Evolutionary conservation across 2,329 filamentous ascomycete genomes (phyloP), one percentile per base, ranked within the genome.

Genomic region (Cladorrhinum sp.): DNA sequence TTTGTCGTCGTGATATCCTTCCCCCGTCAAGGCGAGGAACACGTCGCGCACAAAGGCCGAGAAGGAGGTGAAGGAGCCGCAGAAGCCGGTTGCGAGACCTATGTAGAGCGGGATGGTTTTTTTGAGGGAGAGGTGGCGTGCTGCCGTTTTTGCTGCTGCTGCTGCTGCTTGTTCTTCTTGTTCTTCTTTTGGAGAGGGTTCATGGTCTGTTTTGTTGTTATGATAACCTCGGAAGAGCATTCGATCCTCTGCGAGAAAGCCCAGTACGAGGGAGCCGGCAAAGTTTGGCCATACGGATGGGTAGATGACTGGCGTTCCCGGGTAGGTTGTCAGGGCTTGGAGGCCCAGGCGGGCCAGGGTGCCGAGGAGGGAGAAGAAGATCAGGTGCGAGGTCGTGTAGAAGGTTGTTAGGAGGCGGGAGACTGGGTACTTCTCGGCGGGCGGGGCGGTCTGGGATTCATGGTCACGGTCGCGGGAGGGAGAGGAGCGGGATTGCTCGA

Each of bases 51-150:
- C 87, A 71, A 96, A 96, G 20, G 88, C 86, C 0, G 92, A 96
- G 74, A 96, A 96, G 9, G 89, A 93, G 0, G 93, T 91, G 60
- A 89, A 85, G 65, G 83, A 87, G 57, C 89, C 88, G 69, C 89
- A 91, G 74, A 91, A 91, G 5, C 88, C 89, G 0, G 86, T 89
- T 0, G 88, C 83, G 2, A 73, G 68, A 50, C 71, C 93, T 61
- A 96, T 89, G 71, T 96, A 96, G 0, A 96, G 79, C 0, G 94
- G 93, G 26, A 96, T 89, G 0, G 90, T 90, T 77, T 96, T 96
- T 72, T 96, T 96, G 26, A 80, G 76, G 4, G 86, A 79, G 39
- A 82, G 73, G 70, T 90, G 36, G n/a, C n/a, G n/a, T n/a, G n/a
- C n/a, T 36, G 33, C 46, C 46, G 23, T 5, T 50, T 2, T 9